Conservation (phyloP, 169 alveolate species). For the Plasmodium chabaudi region DNA sequence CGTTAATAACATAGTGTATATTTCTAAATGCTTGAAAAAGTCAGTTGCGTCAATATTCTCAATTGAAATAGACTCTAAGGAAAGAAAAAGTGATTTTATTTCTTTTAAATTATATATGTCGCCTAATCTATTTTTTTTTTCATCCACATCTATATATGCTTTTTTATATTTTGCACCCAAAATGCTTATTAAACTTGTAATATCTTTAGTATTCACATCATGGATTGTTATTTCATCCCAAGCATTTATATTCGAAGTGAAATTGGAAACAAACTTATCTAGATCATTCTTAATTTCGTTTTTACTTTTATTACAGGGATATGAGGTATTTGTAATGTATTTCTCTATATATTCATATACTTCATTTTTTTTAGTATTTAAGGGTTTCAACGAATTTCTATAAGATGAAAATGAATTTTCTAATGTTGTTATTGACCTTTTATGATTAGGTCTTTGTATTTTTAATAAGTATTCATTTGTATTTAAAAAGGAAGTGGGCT, state of each 20-base stretch:
- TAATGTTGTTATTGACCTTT: constrained; percentile 31
- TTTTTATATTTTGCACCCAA: constrained; percentile 50
- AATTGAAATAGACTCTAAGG: constrained; percentile 35
- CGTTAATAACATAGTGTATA: constrained; percentile 40
- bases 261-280: constrained; percentile 20
- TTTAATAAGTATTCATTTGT: constrained; percentile 15
- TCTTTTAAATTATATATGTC: constrained; percentile 35
- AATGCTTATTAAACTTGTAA: constrained; percentile 31
- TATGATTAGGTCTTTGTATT: constrained; percentile 9
- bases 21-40: constrained; percentile 46
- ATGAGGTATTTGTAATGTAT: constrained; percentile 12
- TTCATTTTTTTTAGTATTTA: constrained; percentile 29
- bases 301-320: constrained; percentile 11
- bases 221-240: constrained; percentile 47
- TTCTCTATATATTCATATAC: constrained; percentile 54
- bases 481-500: constrained; percentile 31
- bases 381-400: constrained; percentile 14
- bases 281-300: constrained; percentile 20
- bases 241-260: constrained; percentile 22
- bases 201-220: constrained; percentile 53
- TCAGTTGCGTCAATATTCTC: constrained; percentile 42
- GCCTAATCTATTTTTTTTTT: constrained; percentile 28
- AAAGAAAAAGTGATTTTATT: constrained; percentile 45
- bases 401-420: constrained; percentile 14
- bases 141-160: constrained; percentile 37